These are phyloP conservation scores for Ustilago curta DNA, from an alignment of 1,284 basidiomycete genomes.

Conservation along the genomic window DNA sequence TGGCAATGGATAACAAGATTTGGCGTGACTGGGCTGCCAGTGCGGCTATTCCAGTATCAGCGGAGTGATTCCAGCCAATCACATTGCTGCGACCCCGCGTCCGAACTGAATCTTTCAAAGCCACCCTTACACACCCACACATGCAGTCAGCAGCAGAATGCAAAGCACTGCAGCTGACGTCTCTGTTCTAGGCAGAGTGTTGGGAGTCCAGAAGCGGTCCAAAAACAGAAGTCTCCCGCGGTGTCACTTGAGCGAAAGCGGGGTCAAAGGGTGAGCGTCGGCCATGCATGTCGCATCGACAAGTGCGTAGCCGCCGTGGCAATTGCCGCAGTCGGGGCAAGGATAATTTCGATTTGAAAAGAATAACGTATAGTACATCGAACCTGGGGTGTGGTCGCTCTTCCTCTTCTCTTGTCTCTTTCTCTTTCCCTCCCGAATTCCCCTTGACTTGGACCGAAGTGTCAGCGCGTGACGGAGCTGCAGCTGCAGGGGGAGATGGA, in stretches of 20 bases:
- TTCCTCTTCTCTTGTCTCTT: too few relatives aligned
- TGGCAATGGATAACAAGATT: not conserved
- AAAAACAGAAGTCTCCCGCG: too few relatives aligned
- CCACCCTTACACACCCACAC: not conserved
- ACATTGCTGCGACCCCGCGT: constrained; percentile 8
- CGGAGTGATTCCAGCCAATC: not conserved
- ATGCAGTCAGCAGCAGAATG: not conserved
- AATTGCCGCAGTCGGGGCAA: constrained; percentile 17
- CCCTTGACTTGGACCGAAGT: not conserved
- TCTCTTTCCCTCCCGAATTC: too few relatives aligned
- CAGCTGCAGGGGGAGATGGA: not conserved
- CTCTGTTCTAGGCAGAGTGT: too few relatives aligned
- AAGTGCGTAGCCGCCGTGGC: not conserved
- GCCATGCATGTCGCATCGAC: not conserved
- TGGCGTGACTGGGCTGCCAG: not conserved
- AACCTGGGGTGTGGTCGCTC: constrained; percentile 2
- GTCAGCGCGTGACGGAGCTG: too few relatives aligned
- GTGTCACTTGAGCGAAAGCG: too few relatives aligned
- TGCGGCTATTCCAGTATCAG: constrained; percentile 8
- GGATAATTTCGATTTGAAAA: not conserved
- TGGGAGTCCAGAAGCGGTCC: too few relatives aligned
- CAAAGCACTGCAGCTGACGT: not conserved
- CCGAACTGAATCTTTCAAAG: not conserved
- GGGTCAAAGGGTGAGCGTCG: not conserved
- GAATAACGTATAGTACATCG: too few relatives aligned